Evolutionary conservation across 2,329 filamentous ascomycete genomes (phyloP).

Genomic region (Exophiala sp.): DNA sequence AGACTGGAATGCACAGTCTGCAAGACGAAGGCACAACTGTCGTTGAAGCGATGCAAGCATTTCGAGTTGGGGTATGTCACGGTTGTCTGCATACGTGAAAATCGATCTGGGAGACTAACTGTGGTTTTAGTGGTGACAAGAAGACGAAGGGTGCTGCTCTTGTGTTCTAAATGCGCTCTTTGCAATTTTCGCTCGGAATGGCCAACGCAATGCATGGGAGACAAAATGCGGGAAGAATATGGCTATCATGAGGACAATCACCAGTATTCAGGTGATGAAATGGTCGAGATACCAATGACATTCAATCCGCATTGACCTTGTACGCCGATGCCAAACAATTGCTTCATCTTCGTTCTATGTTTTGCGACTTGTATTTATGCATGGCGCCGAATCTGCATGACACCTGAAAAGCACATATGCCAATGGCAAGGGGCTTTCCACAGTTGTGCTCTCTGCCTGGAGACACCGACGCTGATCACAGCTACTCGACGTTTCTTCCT

Average conservation of each 20-base stretch:
- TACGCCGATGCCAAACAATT: neutral
- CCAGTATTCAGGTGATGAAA: constrained; percentile 2
- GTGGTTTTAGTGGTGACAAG: constrained; percentile 86
- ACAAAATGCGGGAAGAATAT: neutral
- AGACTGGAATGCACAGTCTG: constrained; percentile 94
- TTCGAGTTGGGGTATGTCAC: constrained; percentile 89
- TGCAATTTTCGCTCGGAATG: constrained; percentile 11
- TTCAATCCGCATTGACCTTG: constrained; percentile 4
- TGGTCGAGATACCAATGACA: constrained; percentile 11
- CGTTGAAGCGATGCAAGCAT: constrained; percentile 99
- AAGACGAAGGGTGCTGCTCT: constrained; percentile 99
- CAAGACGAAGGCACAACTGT: constrained; percentile 89
- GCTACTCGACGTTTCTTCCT: neutral
- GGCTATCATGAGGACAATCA: constrained; percentile 8
- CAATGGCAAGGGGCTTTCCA: neutral
- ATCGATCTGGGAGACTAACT: constrained; percentile 9
- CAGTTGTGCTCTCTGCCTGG: neutral
- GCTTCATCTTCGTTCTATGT: neutral
- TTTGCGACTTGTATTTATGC: neutral
- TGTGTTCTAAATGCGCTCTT: constrained; percentile 76
- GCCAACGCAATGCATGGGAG: constrained; percentile 4
- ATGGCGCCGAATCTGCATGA: neutral
- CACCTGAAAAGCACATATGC: neutral
- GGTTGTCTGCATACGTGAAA: constrained; percentile 3
- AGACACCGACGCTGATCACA: neutral